A percentile compares a stretch with the other conserved stretches of the same genome.
These are phyloP conservation scores for Venturia effusa DNA, from an alignment of 2,329 filamentous ascomycete species.

Conservation along the genomic window DNA sequence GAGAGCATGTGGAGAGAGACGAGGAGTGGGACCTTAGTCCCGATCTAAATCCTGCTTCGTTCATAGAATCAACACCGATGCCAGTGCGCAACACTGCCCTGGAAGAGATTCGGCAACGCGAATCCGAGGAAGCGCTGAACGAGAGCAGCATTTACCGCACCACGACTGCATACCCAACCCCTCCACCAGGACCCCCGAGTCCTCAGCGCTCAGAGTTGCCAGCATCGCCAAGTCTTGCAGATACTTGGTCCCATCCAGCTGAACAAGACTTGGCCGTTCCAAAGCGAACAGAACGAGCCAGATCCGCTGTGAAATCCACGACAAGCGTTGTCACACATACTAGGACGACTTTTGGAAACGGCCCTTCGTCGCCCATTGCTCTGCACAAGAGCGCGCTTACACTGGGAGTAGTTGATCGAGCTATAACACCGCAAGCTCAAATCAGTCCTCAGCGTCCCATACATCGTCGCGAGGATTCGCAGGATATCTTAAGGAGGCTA, in stretches of 20 bases:
- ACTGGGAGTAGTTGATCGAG: slow-evolving; percentile 21
- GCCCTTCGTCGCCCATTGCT: not conserved
- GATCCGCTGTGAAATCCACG: not conserved
- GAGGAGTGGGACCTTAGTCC: slow-evolving; percentile 28
- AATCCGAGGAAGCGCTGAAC: slow-evolving; percentile 19
- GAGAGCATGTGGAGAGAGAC: slow-evolving; percentile 15
- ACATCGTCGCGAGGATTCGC: slow-evolving; percentile 32
- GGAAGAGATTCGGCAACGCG: slow-evolving; percentile 32
- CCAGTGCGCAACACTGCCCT: slow-evolving; percentile 26
- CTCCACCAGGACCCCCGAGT: not conserved
- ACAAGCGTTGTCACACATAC: slow-evolving; percentile 21
- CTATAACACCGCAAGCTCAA: slow-evolving; percentile 18
- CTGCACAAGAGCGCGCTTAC: slow-evolving; percentile 23
- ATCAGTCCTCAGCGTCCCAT: slow-evolving; percentile 19
- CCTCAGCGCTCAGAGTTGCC: not conserved
- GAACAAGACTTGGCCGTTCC: not conserved
- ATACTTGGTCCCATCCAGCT: slow-evolving; percentile 5
- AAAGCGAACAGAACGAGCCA: slow-evolving; percentile 9
- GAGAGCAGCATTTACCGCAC: slow-evolving; percentile 3
- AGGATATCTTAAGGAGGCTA: slow-evolving; percentile 34
- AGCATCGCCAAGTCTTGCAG: not conserved
- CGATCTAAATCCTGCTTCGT: slow-evolving; percentile 34
- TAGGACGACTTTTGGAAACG: not conserved
- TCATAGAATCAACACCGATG: slow-evolving; percentile 38
- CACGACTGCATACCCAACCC: not conserved